A percentile compares a stretch with the other conserved stretches of the same genome.
Conservation (phyloP, 257 asterid species). For the Paulownia fortunei region DNA sequence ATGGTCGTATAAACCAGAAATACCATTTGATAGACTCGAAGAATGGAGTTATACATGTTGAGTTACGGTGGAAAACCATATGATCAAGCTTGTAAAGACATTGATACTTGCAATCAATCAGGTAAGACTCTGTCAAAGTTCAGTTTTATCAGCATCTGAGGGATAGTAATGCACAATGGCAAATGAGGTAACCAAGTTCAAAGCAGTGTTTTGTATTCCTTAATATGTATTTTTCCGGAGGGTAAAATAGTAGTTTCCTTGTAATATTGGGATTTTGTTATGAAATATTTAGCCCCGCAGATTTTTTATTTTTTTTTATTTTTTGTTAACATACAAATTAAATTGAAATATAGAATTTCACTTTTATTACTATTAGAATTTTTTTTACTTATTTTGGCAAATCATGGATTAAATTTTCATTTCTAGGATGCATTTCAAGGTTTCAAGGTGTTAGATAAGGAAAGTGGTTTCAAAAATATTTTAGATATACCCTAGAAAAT, state of each 20-base stretch:
- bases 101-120: not conserved
- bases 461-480: no score
- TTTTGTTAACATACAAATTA: not conserved
- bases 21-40: constrained; percentile 85
- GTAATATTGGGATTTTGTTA: not conserved
- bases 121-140: not conserved
- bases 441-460: no score
- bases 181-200: no score
- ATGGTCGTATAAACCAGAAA: constrained; percentile 81
- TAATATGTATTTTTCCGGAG: constrained; percentile 4
- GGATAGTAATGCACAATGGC: not conserved
- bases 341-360: not conserved
- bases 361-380: not conserved
- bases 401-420: not conserved
- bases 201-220: no score
- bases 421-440: no score
- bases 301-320: no score
- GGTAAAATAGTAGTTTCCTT: constrained; percentile 17
- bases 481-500: no score
- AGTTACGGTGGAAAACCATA: constrained; percentile 74
- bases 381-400: not conserved
- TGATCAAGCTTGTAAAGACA: constrained; percentile 32
- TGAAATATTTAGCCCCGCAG: not conserved
- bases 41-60: constrained; percentile 86
- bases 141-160: not conserved